Evolutionary conservation across 129 eudicot genomes (phyloP).

Genomic region (Solidago caesia): DNA sequence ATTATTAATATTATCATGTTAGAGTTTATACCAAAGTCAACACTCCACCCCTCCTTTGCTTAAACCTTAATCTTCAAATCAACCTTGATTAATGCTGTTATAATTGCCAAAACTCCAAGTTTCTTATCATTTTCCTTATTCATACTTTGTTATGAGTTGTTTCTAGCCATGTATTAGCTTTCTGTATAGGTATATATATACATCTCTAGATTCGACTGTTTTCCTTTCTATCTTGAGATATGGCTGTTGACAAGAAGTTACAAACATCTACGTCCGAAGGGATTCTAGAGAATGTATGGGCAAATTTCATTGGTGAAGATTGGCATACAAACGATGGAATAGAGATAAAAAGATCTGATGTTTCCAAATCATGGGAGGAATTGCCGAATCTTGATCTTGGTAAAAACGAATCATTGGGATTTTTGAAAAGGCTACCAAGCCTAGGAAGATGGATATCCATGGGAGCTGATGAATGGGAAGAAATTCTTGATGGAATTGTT

Average conservation of each 20-base stretch:
- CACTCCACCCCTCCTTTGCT: slow-evolving; percentile 53
- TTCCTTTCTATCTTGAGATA: slow-evolving; percentile 22
- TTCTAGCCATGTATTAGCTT: slow-evolving; percentile 18
- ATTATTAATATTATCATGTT: neutral
- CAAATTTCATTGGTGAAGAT: slow-evolving; percentile 54
- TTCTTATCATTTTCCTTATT: slow-evolving; percentile 40
- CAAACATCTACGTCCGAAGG: slow-evolving; percentile 35
- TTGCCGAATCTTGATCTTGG: slow-evolving; percentile 44
- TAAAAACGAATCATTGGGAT: slow-evolving; percentile 31
- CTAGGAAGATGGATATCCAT: slow-evolving; percentile 87
- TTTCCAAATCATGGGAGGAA: slow-evolving; percentile 42
- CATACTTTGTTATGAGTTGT: slow-evolving; percentile 30
- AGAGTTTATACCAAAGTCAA: slow-evolving; percentile 28
- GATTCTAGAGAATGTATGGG: slow-evolving; percentile 77
- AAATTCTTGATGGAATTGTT: slow-evolving; percentile 46
- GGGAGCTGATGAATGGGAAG: slow-evolving; percentile 88
- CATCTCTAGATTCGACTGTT: neutral
- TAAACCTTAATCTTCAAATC: slow-evolving; percentile 47
- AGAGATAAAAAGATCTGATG: neutral
- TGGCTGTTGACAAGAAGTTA: slow-evolving; percentile 43
- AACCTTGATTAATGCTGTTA: slow-evolving; percentile 48
- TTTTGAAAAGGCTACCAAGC: slow-evolving; percentile 70
- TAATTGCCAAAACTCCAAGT: slow-evolving; percentile 42
- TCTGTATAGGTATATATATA: slow-evolving; percentile 8
- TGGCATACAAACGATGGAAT: slow-evolving; percentile 26